Percentiles rank a stretch among this genome's conserved stretches.
Evolutionary conservation across 208 protist genomes (phyloP).

Genomic region (Leishmania braziliensis): DNA sequence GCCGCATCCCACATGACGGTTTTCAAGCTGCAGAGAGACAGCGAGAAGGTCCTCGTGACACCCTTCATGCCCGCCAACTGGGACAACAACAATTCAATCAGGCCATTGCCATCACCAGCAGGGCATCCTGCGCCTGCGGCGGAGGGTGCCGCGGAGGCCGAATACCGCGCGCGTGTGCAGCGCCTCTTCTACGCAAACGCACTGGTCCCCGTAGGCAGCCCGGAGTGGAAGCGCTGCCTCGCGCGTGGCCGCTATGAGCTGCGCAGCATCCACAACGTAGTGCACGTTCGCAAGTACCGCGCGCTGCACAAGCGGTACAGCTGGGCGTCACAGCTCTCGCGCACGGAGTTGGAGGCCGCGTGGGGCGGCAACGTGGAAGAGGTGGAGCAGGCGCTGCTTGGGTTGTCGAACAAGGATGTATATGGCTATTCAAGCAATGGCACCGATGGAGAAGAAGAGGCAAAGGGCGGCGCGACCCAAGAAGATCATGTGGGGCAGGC

Average conservation of each 20-base stretch:
- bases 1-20: constrained; percentile 1
- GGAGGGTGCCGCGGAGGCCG: constrained; percentile 8
- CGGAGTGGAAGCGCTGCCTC: constrained; percentile 62
- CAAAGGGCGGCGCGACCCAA: not conserved
- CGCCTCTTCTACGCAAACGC: constrained; percentile 51
- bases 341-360: constrained; percentile 38
- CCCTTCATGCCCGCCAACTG: constrained; percentile 34
- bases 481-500: not conserved
- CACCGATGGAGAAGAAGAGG: constrained; percentile 5
- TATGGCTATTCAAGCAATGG: constrained; percentile 43
- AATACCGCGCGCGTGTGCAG: constrained; percentile 62
- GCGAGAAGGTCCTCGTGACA: constrained; percentile 10
- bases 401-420: constrained; percentile 53
- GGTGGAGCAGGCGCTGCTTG: constrained; percentile 38
- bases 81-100: constrained; percentile 17
- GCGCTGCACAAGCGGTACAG: constrained; percentile 70
- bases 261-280: constrained; percentile 48
- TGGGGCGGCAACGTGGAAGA: constrained; percentile 25
- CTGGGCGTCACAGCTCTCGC: constrained; percentile 54
- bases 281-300: constrained; percentile 68
- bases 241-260: constrained; percentile 62
- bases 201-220: constrained; percentile 31
- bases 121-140: not conserved
- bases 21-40: constrained; percentile 14
- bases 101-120: not conserved